A percentile compares a stretch with the other conserved stretches of the same genome.
Conservation (phyloP, 345 rosid genomes). For the Mallotus nudiflorus region DNA sequence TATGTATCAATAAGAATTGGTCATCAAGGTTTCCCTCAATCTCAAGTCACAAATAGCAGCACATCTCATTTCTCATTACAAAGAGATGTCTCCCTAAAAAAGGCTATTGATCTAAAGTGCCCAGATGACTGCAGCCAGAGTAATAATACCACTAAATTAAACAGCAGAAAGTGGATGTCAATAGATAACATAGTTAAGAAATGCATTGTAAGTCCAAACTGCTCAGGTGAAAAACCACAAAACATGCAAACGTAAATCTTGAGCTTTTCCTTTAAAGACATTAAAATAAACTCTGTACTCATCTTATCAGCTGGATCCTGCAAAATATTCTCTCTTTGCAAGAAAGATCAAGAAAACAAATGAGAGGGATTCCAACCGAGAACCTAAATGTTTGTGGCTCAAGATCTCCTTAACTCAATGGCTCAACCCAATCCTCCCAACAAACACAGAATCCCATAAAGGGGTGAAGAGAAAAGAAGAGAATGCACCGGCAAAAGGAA, state of each 20-base stretch:
- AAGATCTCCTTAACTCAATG: background rate
- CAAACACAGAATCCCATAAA: background rate
- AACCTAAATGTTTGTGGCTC: background rate
- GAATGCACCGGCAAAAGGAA: slow-evolving; percentile 11
- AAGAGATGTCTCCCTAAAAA: background rate
- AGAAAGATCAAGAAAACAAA: background rate
- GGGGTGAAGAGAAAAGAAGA: background rate
- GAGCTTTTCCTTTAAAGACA: background rate
- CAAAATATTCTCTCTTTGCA: background rate
- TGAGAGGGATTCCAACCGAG: background rate
- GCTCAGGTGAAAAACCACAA: background rate
- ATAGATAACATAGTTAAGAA: background rate
- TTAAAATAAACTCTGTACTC: background rate
- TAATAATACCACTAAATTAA: background rate
- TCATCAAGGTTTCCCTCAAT: background rate
- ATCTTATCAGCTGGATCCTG: background rate
- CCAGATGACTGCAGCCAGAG: background rate
- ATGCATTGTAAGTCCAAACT: background rate
- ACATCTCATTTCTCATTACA: background rate
- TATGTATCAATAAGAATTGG: background rate
- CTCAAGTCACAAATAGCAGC: background rate
- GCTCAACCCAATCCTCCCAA: background rate
- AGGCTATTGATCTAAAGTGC: background rate
- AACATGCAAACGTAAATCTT: background rate
- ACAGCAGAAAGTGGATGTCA: background rate